Evolutionary conservation across 2,329 filamentous ascomycete genomes (phyloP).

Genomic region (Pseudogymnoascus sp.): DNA sequence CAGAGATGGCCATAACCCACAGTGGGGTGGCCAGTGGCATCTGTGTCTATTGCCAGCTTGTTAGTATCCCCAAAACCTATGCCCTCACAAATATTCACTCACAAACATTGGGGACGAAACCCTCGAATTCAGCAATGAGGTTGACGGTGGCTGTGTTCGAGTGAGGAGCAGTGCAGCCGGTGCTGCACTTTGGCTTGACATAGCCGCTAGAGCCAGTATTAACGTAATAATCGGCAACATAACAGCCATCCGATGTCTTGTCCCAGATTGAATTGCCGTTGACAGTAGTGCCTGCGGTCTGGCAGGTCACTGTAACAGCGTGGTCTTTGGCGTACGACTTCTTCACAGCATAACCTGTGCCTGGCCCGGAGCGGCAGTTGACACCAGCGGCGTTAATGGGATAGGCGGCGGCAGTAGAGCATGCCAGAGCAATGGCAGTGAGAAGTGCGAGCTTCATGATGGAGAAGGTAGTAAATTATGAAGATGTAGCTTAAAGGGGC

Average conservation of each 20-base stretch:
- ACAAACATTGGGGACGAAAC: slow-evolving; percentile 23
- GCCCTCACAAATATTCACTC: slow-evolving; percentile 18
- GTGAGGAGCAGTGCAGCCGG: slow-evolving; percentile 38
- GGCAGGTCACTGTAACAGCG: not conserved
- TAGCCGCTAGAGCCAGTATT: slow-evolving; percentile 3
- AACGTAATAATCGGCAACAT: slow-evolving; percentile 17
- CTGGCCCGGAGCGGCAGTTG: slow-evolving; percentile 5
- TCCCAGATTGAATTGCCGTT: slow-evolving; percentile 21
- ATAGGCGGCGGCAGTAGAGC: not conserved
- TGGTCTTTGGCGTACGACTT: not conserved
- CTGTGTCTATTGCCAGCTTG: slow-evolving; percentile 22
- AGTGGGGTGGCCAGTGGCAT: slow-evolving; percentile 41
- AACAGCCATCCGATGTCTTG: slow-evolving; percentile 9
- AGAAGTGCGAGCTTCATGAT: slow-evolving; percentile 1
- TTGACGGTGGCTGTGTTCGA: slow-evolving; percentile 31
- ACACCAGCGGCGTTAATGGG: not conserved
- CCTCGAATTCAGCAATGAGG: slow-evolving; percentile 34
- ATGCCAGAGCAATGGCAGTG: not conserved
- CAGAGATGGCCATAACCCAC: slow-evolving; percentile 47
- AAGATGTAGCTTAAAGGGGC: not conserved
- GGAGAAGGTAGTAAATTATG: not conserved
- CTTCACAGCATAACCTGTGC: slow-evolving; percentile 8
- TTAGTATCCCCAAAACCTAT: not conserved
- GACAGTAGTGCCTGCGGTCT: not conserved
- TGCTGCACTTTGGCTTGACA: slow-evolving; percentile 9